Conservation (phyloP, 768 basidiomycete species). For the Sistotremastrum suecicum region DNA sequence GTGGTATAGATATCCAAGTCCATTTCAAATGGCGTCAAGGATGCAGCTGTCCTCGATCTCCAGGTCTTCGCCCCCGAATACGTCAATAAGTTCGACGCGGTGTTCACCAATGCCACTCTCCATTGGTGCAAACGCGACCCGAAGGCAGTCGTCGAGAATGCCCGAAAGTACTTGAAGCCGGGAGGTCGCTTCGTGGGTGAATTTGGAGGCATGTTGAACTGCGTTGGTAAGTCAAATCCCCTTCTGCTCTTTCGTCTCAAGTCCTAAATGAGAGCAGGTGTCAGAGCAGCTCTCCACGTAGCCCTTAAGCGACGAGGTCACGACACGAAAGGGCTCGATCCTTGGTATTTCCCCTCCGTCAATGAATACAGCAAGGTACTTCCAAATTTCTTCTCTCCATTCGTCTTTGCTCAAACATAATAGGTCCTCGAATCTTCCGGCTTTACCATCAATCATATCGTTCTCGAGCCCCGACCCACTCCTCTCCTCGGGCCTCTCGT, state of each 20-base stretch:
- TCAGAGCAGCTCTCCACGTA: constrained; percentile 42
- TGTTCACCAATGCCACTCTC: constrained; percentile 67
- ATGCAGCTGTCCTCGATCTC: constrained; percentile 39
- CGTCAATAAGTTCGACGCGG: constrained; percentile 45
- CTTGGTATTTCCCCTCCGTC: constrained; percentile 75
- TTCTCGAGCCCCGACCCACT: constrained; percentile 41
- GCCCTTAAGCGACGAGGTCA: constrained; percentile 38
- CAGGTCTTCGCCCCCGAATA: constrained; percentile 19
- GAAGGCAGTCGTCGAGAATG: constrained; percentile 42
- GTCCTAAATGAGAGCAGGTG: constrained; percentile 25
- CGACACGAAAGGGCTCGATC: constrained; percentile 49
- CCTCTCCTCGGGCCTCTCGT: constrained; percentile 35
- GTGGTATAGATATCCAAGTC: constrained; percentile 18
- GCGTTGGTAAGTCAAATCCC: constrained; percentile 31
- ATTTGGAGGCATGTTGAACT: constrained; percentile 67
- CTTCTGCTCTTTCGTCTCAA: constrained; percentile 1
- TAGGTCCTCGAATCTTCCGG: constrained; percentile 43
- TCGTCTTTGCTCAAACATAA: constrained; percentile 1
- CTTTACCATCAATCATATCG: constrained; percentile 41
- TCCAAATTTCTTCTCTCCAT: background rate
- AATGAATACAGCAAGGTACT: constrained; percentile 48
- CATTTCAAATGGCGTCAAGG: constrained; percentile 27
- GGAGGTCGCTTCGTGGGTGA: constrained; percentile 66
- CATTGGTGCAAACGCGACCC: constrained; percentile 83
- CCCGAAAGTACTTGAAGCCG: constrained; percentile 45